These are phyloP conservation scores for Hypericum perforatum DNA, from an alignment of 345 rosid species.

Conservation along the genomic window DNA sequence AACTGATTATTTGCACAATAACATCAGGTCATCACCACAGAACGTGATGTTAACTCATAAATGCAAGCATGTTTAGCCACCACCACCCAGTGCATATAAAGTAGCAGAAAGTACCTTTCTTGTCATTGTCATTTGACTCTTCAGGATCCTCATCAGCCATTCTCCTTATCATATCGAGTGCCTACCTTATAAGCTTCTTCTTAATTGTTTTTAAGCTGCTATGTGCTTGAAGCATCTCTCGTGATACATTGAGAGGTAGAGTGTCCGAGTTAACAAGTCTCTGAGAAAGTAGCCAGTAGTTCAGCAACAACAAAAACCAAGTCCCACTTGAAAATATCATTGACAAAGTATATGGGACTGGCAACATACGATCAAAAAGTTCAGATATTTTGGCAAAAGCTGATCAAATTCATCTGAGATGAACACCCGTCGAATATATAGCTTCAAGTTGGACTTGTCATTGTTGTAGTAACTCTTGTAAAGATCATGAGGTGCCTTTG, in stretches of 20 bases:
- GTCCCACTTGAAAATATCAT: background rate
- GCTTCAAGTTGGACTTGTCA: slow-evolving; percentile 80
- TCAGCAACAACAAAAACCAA: background rate
- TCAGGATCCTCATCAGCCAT: slow-evolving; percentile 92
- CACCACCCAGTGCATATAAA: too few species aligned
- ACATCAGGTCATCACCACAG: too few species aligned
- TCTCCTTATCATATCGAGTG: slow-evolving; percentile 89
- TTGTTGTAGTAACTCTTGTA: slow-evolving; percentile 88
- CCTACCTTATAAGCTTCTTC: slow-evolving; percentile 93
- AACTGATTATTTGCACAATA: too few species aligned
- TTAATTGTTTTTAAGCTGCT: slow-evolving; percentile 92
- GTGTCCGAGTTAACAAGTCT: slow-evolving; percentile 98
- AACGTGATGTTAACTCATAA: too few species aligned
- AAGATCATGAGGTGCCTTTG: slow-evolving; percentile 86
- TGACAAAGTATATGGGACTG: background rate
- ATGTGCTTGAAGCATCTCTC: slow-evolving; percentile 98
- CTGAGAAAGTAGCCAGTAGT: slow-evolving; percentile 33
- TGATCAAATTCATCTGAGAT: slow-evolving; percentile 97
- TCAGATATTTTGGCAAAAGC: slow-evolving; percentile 85
- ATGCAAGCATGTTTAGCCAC: too few species aligned
- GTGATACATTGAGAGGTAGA: slow-evolving; percentile 81
- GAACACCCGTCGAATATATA: slow-evolving; percentile 91
- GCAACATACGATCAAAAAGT: slow-evolving; percentile 63
- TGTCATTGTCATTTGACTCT: slow-evolving; percentile 60
- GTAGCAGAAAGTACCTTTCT: too few species aligned